phyloP scores from a whole-genome alignment of 2,329 filamentous ascomycete species.

The Lasiodiplodia sp. region DNA sequence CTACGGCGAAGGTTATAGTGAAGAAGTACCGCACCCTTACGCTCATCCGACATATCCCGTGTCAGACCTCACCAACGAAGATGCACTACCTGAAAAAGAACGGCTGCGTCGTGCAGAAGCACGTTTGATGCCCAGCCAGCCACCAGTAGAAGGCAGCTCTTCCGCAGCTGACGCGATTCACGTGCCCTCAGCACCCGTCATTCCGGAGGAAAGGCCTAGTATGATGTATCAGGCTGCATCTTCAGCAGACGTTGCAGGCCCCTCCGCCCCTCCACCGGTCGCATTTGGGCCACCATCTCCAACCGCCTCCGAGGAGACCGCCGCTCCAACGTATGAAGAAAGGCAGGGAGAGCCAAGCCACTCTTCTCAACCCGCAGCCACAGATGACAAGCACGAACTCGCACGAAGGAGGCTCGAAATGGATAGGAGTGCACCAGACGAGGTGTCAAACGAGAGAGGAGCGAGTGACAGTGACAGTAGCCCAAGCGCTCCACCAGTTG shows the following conservation, averaged over 20 bases:
- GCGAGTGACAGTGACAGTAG: not conserved
- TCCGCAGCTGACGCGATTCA: slow-evolving; percentile 48
- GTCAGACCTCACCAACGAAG: slow-evolving; percentile 52
- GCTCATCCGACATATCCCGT: slow-evolving; percentile 25
- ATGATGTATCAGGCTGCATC: not conserved
- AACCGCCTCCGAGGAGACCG: not conserved
- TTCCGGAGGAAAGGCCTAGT: slow-evolving; percentile 18
- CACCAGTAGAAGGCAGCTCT: slow-evolving; percentile 59
- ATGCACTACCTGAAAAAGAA: slow-evolving; percentile 80
- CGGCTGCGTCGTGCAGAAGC: slow-evolving; percentile 79
- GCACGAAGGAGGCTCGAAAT: slow-evolving; percentile 58
- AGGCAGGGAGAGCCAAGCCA: not conserved
- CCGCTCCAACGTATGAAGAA: slow-evolving; percentile 17
- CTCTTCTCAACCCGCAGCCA: slow-evolving; percentile 37
- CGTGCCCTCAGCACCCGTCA: slow-evolving; percentile 45
- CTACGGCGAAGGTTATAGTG: slow-evolving; percentile 26
- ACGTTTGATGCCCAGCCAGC: slow-evolving; percentile 81
- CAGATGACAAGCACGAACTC: slow-evolving; percentile 82
- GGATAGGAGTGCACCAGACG: slow-evolving; percentile 51
- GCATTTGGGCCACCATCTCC: slow-evolving; percentile 4
- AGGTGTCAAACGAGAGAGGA: not conserved
- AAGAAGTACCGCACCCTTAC: slow-evolving; percentile 31
- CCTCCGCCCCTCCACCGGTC: slow-evolving; percentile 10
- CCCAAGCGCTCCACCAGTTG: not conserved
- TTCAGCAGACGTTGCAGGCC: not conserved